Evolutionary conservation across 108 stramenopile species (phyloP), one percentile per base, ranked within the genome.

Genomic region (Seminavis robusta): DNA sequence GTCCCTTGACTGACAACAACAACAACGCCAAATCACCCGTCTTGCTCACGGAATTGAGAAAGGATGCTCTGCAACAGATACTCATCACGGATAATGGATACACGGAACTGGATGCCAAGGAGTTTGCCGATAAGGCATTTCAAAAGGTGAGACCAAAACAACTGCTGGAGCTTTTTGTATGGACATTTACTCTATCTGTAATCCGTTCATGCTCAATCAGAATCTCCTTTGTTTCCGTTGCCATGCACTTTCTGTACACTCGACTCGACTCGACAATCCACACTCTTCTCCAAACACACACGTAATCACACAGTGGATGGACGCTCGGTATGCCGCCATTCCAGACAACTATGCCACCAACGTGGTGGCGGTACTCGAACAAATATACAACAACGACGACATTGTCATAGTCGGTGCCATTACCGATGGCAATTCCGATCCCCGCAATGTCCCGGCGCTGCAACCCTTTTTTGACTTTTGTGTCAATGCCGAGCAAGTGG

Each of bases 341-440:
- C 52, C 77, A 1, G 25, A 54, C 11, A 62, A 88, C 56, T 70
- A 82, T 54, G 86, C 83, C 2, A 28, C 46, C 0, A 44, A 34
- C 20, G 90, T 78, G 0, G 47, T 76, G 2, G 36, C 56, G n/a
- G 66, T 63, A 25, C 49, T 92, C 3, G 24, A 55, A 19, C 5
- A 59, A 29, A 61, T 80, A 9, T 59, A n/a, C 77, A 4, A 47
- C 47, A 15, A 29, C 74, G 10, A 37, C 58, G 27, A 50, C 50
- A 5, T 29, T 20, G 56, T 92, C 0, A 63, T 86, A 36, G 71
- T 92, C 60, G 86, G 90, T 19, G 90, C 90, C 32, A 79, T 92
- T 28, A 92, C 90, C 3, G 90, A 92, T 65, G 90, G 90, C 20
- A 92, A 92, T 61, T 92, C 90, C 8, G 74, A 92, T 69, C 90